A percentile compares a stretch with the other conserved stretches of the same genome.
Conservation (phyloP, 345 rosid species). For the Physaria fendleri region DNA sequence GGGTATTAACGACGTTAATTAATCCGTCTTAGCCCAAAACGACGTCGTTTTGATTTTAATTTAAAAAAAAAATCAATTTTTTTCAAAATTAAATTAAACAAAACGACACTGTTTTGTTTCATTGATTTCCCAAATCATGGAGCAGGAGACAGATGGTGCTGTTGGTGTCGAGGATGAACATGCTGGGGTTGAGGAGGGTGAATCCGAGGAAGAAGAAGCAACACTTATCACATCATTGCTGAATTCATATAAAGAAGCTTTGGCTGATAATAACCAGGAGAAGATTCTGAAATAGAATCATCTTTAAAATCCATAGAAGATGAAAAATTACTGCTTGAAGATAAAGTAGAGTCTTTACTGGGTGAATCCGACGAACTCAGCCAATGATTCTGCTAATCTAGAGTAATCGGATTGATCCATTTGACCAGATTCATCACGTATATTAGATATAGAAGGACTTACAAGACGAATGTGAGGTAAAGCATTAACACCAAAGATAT, state of each 20-base stretch:
- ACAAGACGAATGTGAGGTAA: too few relatives aligned
- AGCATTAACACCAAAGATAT: too few relatives aligned
- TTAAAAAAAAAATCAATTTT: too few relatives aligned
- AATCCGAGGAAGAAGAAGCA: conserved; percentile 44
- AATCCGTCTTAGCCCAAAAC: too few relatives aligned
- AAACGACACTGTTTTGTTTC: too few relatives aligned
- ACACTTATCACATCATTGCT: conserved; percentile 44
- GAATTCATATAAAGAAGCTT: conserved; percentile 58
- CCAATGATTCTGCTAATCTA: conserved; percentile 76
- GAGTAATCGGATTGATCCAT: conserved; percentile 75
- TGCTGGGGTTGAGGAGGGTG: conserved; percentile 31
- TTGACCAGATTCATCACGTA: conserved; percentile 55
- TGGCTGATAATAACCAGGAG: conserved; percentile 53
- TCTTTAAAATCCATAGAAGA: conserved; percentile 62
- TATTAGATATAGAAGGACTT: conserved; percentile 39
- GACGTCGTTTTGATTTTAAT: too few relatives aligned
- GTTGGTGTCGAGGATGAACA: conserved; percentile 35
- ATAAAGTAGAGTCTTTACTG: conserved; percentile 48
- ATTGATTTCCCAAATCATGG: too few relatives aligned
- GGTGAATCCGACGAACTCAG: conserved; percentile 61
- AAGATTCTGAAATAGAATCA: conserved; percentile 59
- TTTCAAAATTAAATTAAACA: too few relatives aligned
- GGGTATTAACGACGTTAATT: too few relatives aligned
- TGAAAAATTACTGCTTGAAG: conserved; percentile 49
- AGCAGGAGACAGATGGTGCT: conserved; percentile 65